phyloP scores from a whole-genome alignment of 176 grass and related monocot genomes.

The Areca catechu region DNA sequence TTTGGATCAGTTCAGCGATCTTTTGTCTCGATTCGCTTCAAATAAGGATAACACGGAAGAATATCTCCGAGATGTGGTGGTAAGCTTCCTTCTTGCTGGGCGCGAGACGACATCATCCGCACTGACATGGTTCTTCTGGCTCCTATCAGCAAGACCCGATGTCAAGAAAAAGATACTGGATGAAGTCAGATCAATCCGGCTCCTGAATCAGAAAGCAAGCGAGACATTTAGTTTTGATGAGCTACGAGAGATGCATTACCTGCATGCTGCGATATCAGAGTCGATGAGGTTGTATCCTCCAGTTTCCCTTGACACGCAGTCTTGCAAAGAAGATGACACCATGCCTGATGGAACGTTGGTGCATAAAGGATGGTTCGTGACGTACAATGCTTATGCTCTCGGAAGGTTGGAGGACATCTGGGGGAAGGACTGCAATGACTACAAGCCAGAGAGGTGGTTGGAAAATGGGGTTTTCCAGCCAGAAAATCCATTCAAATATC shows the following conservation, averaged over 20 bases:
- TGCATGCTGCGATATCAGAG: slow-evolving; percentile 42
- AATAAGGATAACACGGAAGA: slow-evolving; percentile 11
- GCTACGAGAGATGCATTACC: slow-evolving; percentile 42
- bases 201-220: background rate
- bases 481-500: slow-evolving; percentile 23
- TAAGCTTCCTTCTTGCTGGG: slow-evolving; percentile 28
- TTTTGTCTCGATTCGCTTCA: slow-evolving; percentile 29
- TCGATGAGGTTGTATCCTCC: slow-evolving; percentile 50
- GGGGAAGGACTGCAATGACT: slow-evolving; percentile 30
- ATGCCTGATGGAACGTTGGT: slow-evolving; percentile 25
- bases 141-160: slow-evolving; percentile 17
- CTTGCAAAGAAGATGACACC: slow-evolving; percentile 21
- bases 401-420: slow-evolving; percentile 18
- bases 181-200: slow-evolving; percentile 12
- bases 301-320: slow-evolving; percentile 14
- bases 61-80: slow-evolving; percentile 26
- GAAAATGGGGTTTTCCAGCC: slow-evolving; percentile 15
- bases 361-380: slow-evolving; percentile 6
- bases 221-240: slow-evolving; percentile 29
- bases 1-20: slow-evolving; percentile 18
- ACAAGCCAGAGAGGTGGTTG: slow-evolving; percentile 39
- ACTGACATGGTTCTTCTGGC: slow-evolving; percentile 41
- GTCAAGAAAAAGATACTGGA: slow-evolving; percentile 16
- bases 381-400: slow-evolving; percentile 34
- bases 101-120: slow-evolving; percentile 29